Conservation (phyloP, 2,329 filamentous ascomycete genomes). For the Onygenales sp. region DNA sequence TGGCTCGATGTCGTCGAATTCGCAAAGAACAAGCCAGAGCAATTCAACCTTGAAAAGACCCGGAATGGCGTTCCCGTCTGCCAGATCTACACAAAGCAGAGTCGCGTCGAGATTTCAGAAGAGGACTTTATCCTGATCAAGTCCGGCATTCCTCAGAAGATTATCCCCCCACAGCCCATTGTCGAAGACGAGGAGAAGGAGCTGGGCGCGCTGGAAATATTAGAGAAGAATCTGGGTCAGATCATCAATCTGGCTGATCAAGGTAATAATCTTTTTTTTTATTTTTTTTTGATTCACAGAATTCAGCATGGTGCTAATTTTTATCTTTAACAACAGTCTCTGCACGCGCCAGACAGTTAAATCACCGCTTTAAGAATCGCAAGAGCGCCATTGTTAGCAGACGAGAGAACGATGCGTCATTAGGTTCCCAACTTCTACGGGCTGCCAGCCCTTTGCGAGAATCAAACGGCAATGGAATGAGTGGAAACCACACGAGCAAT, state of each 20-base stretch:
- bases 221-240: constrained; percentile 67
- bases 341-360: constrained; percentile 64
- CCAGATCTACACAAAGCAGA: constrained; percentile 72
- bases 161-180: constrained; percentile 71
- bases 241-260: constrained; percentile 76
- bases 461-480: constrained; percentile 18
- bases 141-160: constrained; percentile 71
- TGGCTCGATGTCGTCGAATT: constrained; percentile 85
- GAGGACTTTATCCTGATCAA: constrained; percentile 80
- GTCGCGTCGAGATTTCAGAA: constrained; percentile 74
- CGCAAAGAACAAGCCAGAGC: constrained; percentile 67
- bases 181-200: constrained; percentile 82
- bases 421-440: constrained; percentile 23
- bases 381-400: constrained; percentile 62
- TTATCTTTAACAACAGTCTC: constrained; percentile 41
- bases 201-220: constrained; percentile 69
- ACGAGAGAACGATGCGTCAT: constrained; percentile 38
- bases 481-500: constrained; percentile 18
- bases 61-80: constrained; percentile 63
- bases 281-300: not conserved
- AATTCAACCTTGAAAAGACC: constrained; percentile 63
- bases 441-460: constrained; percentile 31
- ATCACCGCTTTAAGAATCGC: constrained; percentile 67
- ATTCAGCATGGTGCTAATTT: constrained; percentile 5
- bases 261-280: constrained; percentile 33